Conservation (phyloP, 805 yeast genomes). For the Candida easanensis region DNA sequence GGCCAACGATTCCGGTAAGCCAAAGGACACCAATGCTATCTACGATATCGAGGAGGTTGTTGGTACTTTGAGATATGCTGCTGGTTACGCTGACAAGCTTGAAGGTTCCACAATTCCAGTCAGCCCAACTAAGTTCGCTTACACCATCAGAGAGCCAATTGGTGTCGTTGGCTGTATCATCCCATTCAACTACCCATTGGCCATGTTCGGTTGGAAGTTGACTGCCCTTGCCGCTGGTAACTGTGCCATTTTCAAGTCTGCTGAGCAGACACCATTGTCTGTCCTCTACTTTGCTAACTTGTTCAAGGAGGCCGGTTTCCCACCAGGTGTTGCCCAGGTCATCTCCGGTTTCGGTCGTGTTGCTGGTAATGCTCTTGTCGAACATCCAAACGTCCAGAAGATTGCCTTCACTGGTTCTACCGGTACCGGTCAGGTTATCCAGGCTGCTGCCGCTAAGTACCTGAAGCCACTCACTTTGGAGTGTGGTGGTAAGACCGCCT, state of each 20-base stretch:
- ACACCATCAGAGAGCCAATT: slow-evolving; percentile 51
- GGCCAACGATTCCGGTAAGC: slow-evolving; percentile 60
- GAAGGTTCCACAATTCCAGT: slow-evolving; percentile 64
- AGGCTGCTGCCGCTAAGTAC: slow-evolving; percentile 39
- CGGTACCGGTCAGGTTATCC: slow-evolving; percentile 43
- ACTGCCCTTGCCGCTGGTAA: slow-evolving; percentile 48
- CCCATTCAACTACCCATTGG: slow-evolving; percentile 52
- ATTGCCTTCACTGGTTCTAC: slow-evolving; percentile 59
- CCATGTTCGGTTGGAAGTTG: slow-evolving; percentile 50
- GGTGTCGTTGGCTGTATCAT: slow-evolving; percentile 53
- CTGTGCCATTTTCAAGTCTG: slow-evolving; percentile 45
- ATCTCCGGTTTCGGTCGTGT: slow-evolving; percentile 42
- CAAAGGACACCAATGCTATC: slow-evolving; percentile 48
- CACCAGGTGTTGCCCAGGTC: slow-evolving; percentile 49
- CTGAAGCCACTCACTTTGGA: slow-evolving; percentile 48
- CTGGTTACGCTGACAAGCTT: slow-evolving; percentile 74
- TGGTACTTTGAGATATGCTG: slow-evolving; percentile 58
- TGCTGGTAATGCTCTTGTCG: slow-evolving; percentile 45
- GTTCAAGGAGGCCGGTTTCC: slow-evolving; percentile 44
- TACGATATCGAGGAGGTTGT: slow-evolving; percentile 59
- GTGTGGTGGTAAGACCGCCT: slow-evolving; percentile 53
- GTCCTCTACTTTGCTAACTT: slow-evolving; percentile 41
- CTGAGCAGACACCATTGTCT: slow-evolving; percentile 49
- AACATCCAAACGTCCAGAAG: slow-evolving; percentile 44
- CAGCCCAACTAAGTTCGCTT: slow-evolving; percentile 50